Evolutionary conservation across 768 basidiomycete species (phyloP), one percentile per base, ranked within the genome.

Genomic region (Guyanaporus albipodus): DNA sequence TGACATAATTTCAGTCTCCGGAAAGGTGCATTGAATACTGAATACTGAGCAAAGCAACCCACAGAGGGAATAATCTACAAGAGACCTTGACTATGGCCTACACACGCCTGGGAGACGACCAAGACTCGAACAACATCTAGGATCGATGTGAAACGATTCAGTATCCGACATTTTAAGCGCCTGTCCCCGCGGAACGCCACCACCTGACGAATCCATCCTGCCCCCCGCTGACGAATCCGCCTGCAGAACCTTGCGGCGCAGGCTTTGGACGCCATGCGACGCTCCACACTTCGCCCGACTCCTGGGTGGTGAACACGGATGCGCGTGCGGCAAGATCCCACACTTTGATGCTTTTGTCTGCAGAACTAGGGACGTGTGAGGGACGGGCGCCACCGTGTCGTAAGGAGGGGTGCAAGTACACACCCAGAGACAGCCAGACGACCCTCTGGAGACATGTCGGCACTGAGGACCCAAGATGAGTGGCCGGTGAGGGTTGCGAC

Each of bases 401-500:
- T 17, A 38, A 12, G 31, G 17, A 28, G 27, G 8, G 33, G 18
- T 54, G n/a, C 47, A 34, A 27, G 31, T 8, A 67, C 76, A 48
- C 63, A 91, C 88, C 91, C 91, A 46, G 88, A 91, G 15, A 89
- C 74, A 12, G 82, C 86, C 17, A 91, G 75, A 40, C 82, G 77
- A 8, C 82, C 82, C 62, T 94, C 91, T 9, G 84, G 87, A 23
- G 89, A 87, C 33, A 93, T 79, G 57, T 90, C 87, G 7, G 82
- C 73, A 57, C 82, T 85, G 29, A 97, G 74, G 2, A 91, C 89
- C 92, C 94, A 95, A 9, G 91, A 93, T 0, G 88, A 78, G 64
- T 97, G 93, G 0, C 93, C 93, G 6, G 80, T 78, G 54, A 97
- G 73, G 9, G 90, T 83, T 12, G 93, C 90, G 17, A 94, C 90